Percentiles rank a stretch among this genome's conserved stretches.
phyloP scores from a whole-genome alignment of 129 eudicot genomes.

The Helianthus tuberosus region DNA sequence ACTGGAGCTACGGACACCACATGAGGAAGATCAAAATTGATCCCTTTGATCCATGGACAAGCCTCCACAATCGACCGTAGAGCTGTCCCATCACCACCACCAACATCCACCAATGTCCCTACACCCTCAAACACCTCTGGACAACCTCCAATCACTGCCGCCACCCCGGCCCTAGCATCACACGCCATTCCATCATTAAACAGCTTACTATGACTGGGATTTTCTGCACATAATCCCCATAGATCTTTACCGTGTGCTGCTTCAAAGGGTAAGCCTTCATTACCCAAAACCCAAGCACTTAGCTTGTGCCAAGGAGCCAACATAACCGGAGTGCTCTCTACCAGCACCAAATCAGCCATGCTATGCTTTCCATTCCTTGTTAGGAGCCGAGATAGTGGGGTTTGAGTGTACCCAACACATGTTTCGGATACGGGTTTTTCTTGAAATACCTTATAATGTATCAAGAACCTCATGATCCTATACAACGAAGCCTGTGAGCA shows the following conservation, averaged over 20 bases:
- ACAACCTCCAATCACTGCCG: background rate
- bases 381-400: slow-evolving; percentile 2
- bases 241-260: background rate
- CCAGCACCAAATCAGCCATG: slow-evolving; percentile 1
- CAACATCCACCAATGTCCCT: background rate
- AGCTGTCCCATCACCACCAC: slow-evolving; percentile 16
- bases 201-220: background rate
- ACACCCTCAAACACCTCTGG: slow-evolving; percentile 3
- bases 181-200: slow-evolving; percentile 6
- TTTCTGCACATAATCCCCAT: background rate
- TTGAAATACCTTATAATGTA: background rate
- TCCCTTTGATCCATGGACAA: slow-evolving; percentile 2
- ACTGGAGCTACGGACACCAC: slow-evolving; percentile 2
- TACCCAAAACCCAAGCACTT: background rate
- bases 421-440: slow-evolving; percentile 2
- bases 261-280: slow-evolving; percentile 9
- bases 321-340: background rate
- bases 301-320: slow-evolving; percentile 14
- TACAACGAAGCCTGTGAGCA: background rate
- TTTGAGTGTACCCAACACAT: background rate
- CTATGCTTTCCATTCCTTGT: background rate
- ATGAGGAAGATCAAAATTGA: background rate
- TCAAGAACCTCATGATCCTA: slow-evolving; percentile 14
- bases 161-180: background rate
- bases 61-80: background rate